These are phyloP conservation scores for Coccinonectria pachysandricola DNA, from an alignment of 2,329 filamentous ascomycete genomes.

Conservation along the genomic window DNA sequence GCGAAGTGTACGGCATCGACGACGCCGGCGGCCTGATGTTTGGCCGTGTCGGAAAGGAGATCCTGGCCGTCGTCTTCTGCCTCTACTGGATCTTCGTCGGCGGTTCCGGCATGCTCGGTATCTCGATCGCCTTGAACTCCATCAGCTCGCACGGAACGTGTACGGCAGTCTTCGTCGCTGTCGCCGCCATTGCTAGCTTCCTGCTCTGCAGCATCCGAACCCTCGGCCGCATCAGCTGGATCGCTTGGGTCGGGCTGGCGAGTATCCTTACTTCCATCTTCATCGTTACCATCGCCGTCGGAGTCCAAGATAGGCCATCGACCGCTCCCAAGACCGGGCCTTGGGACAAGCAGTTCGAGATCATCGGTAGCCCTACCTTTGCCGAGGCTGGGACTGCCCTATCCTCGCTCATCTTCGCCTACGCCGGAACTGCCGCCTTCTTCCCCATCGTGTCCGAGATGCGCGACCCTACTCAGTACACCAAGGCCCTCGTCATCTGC, in stretches of 20 bases:
- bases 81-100: constrained; percentile 8
- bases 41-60: constrained; percentile 31
- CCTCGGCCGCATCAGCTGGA: constrained; percentile 14
- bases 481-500: constrained; percentile 16
- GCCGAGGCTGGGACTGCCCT: constrained; percentile 21
- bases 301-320: constrained; percentile 10
- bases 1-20: constrained; percentile 40
- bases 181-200: constrained; percentile 2
- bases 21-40: constrained; percentile 38
- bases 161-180: constrained; percentile 4
- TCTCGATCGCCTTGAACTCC: constrained; percentile 4
- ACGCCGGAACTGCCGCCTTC: constrained; percentile 26
- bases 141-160: constrained; percentile 1
- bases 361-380: constrained; percentile 21
- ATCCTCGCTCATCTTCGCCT: constrained; percentile 27
- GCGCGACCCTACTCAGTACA: constrained; percentile 20
- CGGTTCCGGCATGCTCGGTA: constrained; percentile 5
- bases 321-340: constrained; percentile 8
- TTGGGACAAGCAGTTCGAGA: constrained; percentile 23
- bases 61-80: constrained; percentile 25
- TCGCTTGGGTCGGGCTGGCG: constrained; percentile 20
- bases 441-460: constrained; percentile 24
- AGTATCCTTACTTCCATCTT: constrained; percentile 14
- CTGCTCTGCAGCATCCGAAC: constrained; percentile 2
- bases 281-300: constrained; percentile 14